Evolutionary conservation across 2,329 filamentous ascomycete genomes (phyloP).

Genomic region (Fusarium chuoi): DNA sequence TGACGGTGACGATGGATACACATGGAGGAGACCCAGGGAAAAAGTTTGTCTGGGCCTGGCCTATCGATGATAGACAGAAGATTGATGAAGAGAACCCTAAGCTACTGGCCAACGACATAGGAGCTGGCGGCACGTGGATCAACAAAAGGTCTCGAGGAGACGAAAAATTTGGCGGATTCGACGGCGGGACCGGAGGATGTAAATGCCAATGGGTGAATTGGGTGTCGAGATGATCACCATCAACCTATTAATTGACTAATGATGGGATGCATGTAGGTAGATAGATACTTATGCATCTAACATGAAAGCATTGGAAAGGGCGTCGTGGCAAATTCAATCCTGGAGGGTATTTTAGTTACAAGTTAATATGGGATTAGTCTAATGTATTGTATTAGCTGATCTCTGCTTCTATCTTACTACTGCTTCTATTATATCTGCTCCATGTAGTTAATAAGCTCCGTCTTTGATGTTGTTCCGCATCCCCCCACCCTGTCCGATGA

Average conservation of each 20-base stretch:
- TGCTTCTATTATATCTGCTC: background rate
- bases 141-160: slow-evolving; percentile 61
- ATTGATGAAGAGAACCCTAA: slow-evolving; percentile 57
- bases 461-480: background rate
- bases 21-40: slow-evolving; percentile 65
- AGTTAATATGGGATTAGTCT: background rate
- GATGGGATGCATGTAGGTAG: slow-evolving; percentile 1
- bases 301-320: slow-evolving; percentile 33
- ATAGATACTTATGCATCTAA: slow-evolving; percentile 5
- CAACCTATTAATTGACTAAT: slow-evolving; percentile 25
- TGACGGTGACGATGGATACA: slow-evolving; percentile 69
- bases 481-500: background rate
- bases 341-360: background rate
- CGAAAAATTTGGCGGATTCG: slow-evolving; percentile 65
- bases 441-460: background rate
- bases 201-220: slow-evolving; percentile 71
- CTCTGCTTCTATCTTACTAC: background rate
- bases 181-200: slow-evolving; percentile 72
- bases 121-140: slow-evolving; percentile 61
- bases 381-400: background rate
- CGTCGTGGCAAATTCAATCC: slow-evolving; percentile 4
- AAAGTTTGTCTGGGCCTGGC: slow-evolving; percentile 67
- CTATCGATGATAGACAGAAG: slow-evolving; percentile 58
- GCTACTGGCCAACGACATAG: slow-evolving; percentile 61
- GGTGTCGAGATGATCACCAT: slow-evolving; percentile 31